Evolutionary conservation across 1,284 basidiomycete species (phyloP).

Genomic region (Takashimella tepidaria): DNA sequence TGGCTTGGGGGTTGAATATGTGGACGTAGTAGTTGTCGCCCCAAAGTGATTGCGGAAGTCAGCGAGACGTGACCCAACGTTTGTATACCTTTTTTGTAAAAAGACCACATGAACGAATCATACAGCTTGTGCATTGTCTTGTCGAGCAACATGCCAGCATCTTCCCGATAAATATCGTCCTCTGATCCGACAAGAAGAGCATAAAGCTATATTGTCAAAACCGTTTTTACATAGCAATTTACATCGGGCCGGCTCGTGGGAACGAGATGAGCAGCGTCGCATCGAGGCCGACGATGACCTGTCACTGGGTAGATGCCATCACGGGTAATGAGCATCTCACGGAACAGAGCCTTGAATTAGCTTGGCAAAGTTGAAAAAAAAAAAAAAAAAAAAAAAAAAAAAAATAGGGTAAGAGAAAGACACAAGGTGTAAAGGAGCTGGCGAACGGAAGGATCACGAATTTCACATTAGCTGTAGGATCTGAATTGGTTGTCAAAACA

Average conservation of each 20-base stretch:
- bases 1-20: not conserved
- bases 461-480: too few relatives aligned
- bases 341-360: not conserved
- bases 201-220: not conserved
- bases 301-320: not conserved
- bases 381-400: too few relatives aligned
- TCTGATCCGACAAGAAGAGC: not conserved
- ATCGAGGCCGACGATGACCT: not conserved
- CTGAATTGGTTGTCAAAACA: too few relatives aligned
- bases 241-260: not conserved
- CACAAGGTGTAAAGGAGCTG: too few relatives aligned
- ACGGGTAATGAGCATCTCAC: not conserved
- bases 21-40: not conserved
- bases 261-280: not conserved
- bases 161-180: not conserved
- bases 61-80: not conserved
- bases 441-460: too few relatives aligned
- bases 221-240: not conserved
- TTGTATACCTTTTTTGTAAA: not conserved
- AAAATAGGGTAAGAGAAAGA: too few relatives aligned
- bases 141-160: not conserved
- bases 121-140: not conserved
- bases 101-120: not conserved
- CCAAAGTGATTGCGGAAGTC: not conserved
- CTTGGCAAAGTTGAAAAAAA: too few relatives aligned